Evolutionary conservation across 2,329 filamentous ascomycete species (phyloP).

Genomic region (Diaporthe batatas): DNA sequence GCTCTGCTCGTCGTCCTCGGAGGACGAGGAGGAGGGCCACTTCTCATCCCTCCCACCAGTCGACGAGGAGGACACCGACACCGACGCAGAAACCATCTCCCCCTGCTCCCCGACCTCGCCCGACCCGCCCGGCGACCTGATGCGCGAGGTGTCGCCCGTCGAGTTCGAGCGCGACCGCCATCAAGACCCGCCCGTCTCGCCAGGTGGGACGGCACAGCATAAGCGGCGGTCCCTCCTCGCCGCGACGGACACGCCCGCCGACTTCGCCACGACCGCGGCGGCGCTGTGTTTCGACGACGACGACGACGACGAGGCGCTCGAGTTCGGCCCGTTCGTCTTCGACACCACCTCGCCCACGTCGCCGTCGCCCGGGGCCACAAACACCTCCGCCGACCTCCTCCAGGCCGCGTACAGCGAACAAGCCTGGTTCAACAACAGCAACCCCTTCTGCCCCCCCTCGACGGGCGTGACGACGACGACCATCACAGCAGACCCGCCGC

Average conservation of each 20-base stretch:
- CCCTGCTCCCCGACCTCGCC: neutral
- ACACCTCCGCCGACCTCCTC: neutral
- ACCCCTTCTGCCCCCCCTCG: neutral
- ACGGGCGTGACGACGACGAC: too few species aligned
- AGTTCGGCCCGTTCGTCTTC: neutral
- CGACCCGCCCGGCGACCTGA: neutral
- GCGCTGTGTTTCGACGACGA: neutral
- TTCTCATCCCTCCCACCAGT: too few species aligned
- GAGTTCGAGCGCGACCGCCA: neutral
- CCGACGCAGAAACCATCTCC: neutral
- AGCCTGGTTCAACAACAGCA: conserved; percentile 19
- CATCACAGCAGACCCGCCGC: neutral
- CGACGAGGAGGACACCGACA: conserved; percentile 15
- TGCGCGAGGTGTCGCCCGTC: conserved; percentile 1
- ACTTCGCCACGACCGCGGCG: conserved; percentile 3
- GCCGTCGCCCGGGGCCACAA: too few species aligned
- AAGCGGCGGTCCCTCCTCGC: neutral
- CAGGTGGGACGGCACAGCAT: neutral
- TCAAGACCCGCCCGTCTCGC: neutral
- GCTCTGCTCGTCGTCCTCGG: too few species aligned
- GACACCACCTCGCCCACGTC: neutral
- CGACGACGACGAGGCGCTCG: neutral
- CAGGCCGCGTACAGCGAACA: conserved; percentile 36
- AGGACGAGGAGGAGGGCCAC: too few species aligned
- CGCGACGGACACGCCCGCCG: conserved; percentile 7